These are phyloP conservation scores for Parascedosporium putredinis DNA, from an alignment of 2,329 filamentous ascomycete genomes.

Conservation along the genomic window DNA sequence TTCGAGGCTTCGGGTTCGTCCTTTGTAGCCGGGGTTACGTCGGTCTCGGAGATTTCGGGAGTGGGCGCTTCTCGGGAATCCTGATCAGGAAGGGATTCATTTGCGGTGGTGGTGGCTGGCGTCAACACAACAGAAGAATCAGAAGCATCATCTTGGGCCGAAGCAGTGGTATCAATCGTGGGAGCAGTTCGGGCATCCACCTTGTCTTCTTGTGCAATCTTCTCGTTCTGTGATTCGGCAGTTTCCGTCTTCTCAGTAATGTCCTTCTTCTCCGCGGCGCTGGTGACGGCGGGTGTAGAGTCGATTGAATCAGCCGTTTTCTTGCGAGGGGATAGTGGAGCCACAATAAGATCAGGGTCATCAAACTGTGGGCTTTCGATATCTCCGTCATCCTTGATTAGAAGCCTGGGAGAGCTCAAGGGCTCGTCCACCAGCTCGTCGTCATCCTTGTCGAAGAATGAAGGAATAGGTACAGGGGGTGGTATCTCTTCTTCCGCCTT, in stretches of 20 bases:
- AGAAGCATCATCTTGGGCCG: background rate
- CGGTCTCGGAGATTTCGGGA: background rate
- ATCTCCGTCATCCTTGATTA: slow-evolving; percentile 47
- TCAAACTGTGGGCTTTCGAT: slow-evolving; percentile 37
- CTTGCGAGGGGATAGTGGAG: slow-evolving; percentile 45
- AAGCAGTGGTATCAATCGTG: background rate
- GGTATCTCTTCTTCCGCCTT: slow-evolving; percentile 45
- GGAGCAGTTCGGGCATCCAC: background rate
- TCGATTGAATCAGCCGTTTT: background rate
- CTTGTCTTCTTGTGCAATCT: background rate
- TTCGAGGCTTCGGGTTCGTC: background rate
- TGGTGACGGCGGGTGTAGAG: background rate
- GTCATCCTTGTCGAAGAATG: slow-evolving; percentile 41
- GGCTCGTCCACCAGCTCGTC: slow-evolving; percentile 73
- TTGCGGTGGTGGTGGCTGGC: background rate
- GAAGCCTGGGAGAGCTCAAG: slow-evolving; percentile 55
- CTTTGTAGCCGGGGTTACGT: background rate
- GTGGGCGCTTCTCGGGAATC: background rate
- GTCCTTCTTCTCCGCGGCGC: background rate
- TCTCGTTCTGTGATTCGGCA: background rate
- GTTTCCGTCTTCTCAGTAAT: background rate
- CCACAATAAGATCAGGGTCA: slow-evolving; percentile 46
- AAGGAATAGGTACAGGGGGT: slow-evolving; percentile 16
- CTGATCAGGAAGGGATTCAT: background rate
- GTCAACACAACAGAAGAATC: background rate